Percentiles rank a stretch among this genome's conserved stretches.
Evolutionary conservation across 2,329 filamentous ascomycete genomes (phyloP).

Genomic region (Trichoderma harzianum): DNA sequence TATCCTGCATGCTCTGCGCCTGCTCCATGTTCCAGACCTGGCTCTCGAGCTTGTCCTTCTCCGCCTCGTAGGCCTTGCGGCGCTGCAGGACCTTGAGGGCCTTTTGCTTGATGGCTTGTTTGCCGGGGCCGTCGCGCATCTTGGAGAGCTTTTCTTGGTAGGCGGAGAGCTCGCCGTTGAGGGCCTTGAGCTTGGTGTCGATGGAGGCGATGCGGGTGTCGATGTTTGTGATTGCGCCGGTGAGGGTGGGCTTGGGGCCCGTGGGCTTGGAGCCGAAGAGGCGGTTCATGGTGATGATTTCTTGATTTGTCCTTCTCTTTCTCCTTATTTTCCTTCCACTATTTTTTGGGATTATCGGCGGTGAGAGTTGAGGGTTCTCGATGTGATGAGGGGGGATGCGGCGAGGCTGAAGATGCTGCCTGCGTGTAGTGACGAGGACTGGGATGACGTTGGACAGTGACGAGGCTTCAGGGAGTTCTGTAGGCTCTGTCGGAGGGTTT

Average conservation of each 20-base stretch:
- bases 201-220: slow-evolving; percentile 80
- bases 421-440: background rate
- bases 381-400: background rate
- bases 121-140: slow-evolving; percentile 94
- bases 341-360: background rate
- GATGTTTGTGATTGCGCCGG: slow-evolving; percentile 77
- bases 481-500: background rate
- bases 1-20: slow-evolving; percentile 97
- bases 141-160: slow-evolving; percentile 86
- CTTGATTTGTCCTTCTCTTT: background rate
- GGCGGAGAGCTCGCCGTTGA: slow-evolving; percentile 83
- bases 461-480: slow-evolving; percentile 7
- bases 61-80: slow-evolving; percentile 88
- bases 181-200: slow-evolving; percentile 89
- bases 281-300: slow-evolving; percentile 73
- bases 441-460: slow-evolving; percentile 19
- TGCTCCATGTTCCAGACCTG: slow-evolving; percentile 99
- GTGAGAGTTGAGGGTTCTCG: background rate
- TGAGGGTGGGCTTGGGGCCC: slow-evolving; percentile 84
- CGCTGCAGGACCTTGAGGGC: slow-evolving; percentile 91
- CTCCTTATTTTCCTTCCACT: background rate
- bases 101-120: slow-evolving; percentile 88
- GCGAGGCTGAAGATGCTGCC: background rate
- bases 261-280: slow-evolving; percentile 87
- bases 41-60: slow-evolving; percentile 88